Base-by-base conservation (phyloP, 495 filamentous ascomycete species). In the Penicillium odoratum region DNA sequence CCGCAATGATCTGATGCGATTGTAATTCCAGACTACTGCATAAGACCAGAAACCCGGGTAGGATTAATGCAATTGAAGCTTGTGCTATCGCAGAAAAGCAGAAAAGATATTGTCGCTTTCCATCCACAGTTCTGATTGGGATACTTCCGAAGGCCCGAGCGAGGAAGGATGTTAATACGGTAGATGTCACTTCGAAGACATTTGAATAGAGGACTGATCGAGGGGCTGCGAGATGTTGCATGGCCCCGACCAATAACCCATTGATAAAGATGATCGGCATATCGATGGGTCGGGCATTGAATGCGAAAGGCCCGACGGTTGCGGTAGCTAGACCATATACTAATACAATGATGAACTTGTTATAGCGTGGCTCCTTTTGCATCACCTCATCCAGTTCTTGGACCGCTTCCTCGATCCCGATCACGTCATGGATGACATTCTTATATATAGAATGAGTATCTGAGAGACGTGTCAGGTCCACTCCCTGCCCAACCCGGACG, bases 51-150 rank as follows among this genome's bases (percentile, higher is more conserved):
- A 90, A 93, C 2, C 93, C 93, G 0, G 93, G 92, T 7, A 97
- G 80, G 56, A 97, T 96, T 46, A 96, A 78, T 5, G 91, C 92
- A 61, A 96, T 96, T n/a, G 89, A 88, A 5, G 90, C 89, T 71
- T 97, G 92, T 0, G 92, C 88, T 16, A 97, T 80, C 2, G 92
- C 86, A 0, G 91, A 93, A 73, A 97, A 97, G 73, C 93, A 96
- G 64, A 97, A 96, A 5, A 74, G 54, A 5, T 76, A 69, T 2
- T 88, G 82, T 34, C 82, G 78, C 15, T 78, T 64, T 6, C 65
- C 66, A 48, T 71, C 54, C 38, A 65, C 56, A 1, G 63, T 21
- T 0, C 71, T 63, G 7, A 66, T 60, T 11, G 85, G 82, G 40
- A 96, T 88, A 33, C 88, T 92, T 11, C 92, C 93, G 55, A 96